phyloP scores from a whole-genome alignment of 352 stramenopile species.

The Pythium guiyangense region DNA sequence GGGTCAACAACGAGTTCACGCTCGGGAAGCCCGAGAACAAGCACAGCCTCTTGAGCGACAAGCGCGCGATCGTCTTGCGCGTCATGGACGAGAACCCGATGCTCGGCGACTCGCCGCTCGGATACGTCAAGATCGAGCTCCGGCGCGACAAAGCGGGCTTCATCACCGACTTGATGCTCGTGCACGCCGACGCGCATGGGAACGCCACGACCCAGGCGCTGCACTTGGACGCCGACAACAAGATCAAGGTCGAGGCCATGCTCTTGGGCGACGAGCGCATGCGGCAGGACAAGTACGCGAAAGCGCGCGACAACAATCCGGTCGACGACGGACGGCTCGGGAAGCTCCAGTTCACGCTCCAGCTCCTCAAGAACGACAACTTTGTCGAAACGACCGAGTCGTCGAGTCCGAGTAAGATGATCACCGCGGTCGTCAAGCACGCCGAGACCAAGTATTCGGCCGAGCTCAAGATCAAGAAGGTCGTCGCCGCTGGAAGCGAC shows the following conservation, averaged over 20 bases:
- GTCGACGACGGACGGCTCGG: slow-evolving; percentile 42
- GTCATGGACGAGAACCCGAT: slow-evolving; percentile 54
- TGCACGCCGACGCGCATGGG: slow-evolving; percentile 37
- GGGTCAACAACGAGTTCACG: slow-evolving; percentile 66
- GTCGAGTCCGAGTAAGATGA: slow-evolving; percentile 9
- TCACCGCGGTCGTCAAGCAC: slow-evolving; percentile 1
- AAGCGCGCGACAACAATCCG: slow-evolving; percentile 32
- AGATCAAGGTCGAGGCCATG: slow-evolving; percentile 45
- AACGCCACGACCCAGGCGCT: slow-evolving; percentile 20
- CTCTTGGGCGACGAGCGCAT: slow-evolving; percentile 33
- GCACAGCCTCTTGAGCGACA: slow-evolving; percentile 44
- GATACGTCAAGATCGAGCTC: slow-evolving; percentile 50
- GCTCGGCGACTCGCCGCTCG: slow-evolving; percentile 44
- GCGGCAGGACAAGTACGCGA: slow-evolving; percentile 24
- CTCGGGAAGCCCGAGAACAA: slow-evolving; percentile 48
- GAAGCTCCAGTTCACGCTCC: slow-evolving; percentile 42
- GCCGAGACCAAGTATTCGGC: slow-evolving; percentile 45
- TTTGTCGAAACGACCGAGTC: slow-evolving; percentile 29
- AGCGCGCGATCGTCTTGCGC: slow-evolving; percentile 51
- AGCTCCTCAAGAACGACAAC: slow-evolving; percentile 60
- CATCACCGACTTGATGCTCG: slow-evolving; percentile 44
- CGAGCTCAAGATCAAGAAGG: slow-evolving; percentile 34
- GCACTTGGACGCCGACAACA: slow-evolving; percentile 31
- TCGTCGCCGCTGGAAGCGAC: slow-evolving; percentile 3
- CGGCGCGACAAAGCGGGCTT: slow-evolving; percentile 39